Base-by-base conservation (phyloP, 768 basidiomycete species). In the Amanita molliuscula region DNA sequence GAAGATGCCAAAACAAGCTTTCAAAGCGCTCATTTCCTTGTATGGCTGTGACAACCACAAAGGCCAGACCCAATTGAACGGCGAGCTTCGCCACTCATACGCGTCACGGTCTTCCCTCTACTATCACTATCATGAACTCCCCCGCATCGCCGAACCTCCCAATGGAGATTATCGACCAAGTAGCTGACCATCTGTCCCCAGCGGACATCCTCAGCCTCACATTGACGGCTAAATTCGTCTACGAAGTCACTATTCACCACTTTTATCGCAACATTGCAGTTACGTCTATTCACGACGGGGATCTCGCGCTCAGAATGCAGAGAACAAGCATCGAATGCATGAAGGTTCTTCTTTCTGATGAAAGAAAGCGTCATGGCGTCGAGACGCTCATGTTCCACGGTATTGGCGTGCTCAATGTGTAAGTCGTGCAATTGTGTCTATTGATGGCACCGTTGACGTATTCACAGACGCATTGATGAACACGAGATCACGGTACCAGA, bases 281-380 rank as follows among this genome's bases (percentile, higher is more conserved):
- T 6, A 25, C 15, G 25, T 37, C 47, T 11, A 28, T 48, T 7
- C 6, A 31, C 3, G 48, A 41, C 9, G 47, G 41, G 0, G 15
- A 6, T 9, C n/a, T 40, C 15, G 36, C 21, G 18, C 36, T 25
- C 13, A 16, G 3, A 35, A 20, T 21, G 16, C 23, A 48, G 25
- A 37, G 47, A 23, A 13, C 16, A 35, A 35, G 47, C 7, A 35
- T 48, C 37, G 47, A 48, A 15, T 21, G 45, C n/a, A 35, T 47
- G 34, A 47, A 23, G 11, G 23, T 25, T 6, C 23, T 47, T 21
- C 15, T 42, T 6, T 42, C 41, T 7, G 25, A 42, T 10, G 13
- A 23, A 23, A 26, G n/a, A 23, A 42, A 42, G 41, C 25, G 41
- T 7, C 41, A 16, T 1, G 44, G 44, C 11, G 31, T 45, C 18